Base-by-base conservation (phyloP, 2,329 filamentous ascomycete genomes). In the Dryadomyces sulphureus region DNA sequence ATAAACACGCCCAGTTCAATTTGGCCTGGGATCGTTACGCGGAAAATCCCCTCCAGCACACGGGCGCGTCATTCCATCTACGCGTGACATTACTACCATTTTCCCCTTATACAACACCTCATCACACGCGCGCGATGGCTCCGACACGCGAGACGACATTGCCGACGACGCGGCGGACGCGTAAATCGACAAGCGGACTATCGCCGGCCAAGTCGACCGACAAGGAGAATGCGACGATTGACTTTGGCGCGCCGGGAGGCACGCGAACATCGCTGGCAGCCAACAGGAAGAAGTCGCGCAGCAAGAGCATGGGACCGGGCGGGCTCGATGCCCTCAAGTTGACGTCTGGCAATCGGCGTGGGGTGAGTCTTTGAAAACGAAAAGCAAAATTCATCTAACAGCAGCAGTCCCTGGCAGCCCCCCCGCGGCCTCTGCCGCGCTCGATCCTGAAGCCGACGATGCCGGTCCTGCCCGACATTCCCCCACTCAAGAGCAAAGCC, bases 281-380 rank as follows among this genome's bases (percentile, higher is more conserved):
- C 48, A 70, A 62, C 57, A 68, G 72, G 51, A 74, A 73, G 65
- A 90, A 88, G 65, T 84, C 82, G 48, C 80, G 92, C 53, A 95
- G 90, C 65, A 96, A 95, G 69, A 96, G 90, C 65, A 81, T 98
- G 54, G 92, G 92, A 2, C 90, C 92, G 16, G 92, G 90, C 43
- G 88, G 89, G 22, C 65, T 94, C 40, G 88, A 93, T 68, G 81
- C 82, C 48, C 70, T 93, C 46, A 88, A 83, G 61, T 74, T 81
- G 57, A 75, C 74, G 39, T 76, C 71, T 57, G 85, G 84, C 30
- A 93, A 94, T 60, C 72, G 84, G 55, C 77, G 84, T 62, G 84
- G 87, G 67, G 87, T 92, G 73, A 58, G 69, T 55, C 2, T 48
- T 64, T 11, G 11, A 4, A 7, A 6, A 16, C 4, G 41, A 27